Percentiles rank a stretch among this genome's conserved stretches.
Evolutionary conservation across 1,139 yeast genomes (phyloP).

Genomic region (Blastobotrys indianensis): DNA sequence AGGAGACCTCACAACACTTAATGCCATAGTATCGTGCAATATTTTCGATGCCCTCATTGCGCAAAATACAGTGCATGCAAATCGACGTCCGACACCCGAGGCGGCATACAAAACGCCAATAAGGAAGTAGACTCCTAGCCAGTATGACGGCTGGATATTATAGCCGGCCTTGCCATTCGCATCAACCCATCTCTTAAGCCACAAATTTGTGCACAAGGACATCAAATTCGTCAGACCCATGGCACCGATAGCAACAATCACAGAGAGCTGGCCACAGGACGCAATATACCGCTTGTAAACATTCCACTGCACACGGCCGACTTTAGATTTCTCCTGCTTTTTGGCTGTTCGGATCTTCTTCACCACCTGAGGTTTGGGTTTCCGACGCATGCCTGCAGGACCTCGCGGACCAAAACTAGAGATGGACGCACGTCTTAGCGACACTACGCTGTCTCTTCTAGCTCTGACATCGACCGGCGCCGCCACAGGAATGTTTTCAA

Average conservation of each 20-base stretch:
- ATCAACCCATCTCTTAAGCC: conserved; percentile 96
- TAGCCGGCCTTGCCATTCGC: conserved; percentile 59
- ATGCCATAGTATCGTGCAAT: conserved; percentile 76
- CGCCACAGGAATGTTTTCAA: conserved; percentile 1
- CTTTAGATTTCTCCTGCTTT: conserved; percentile 60
- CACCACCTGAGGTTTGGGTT: conserved; percentile 13
- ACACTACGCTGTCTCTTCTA: not conserved
- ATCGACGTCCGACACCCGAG: conserved; percentile 54
- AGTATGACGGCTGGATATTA: conserved; percentile 61
- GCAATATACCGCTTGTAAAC: conserved; percentile 72
- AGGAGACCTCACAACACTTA: conserved; percentile 69
- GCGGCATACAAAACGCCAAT: conserved; percentile 62
- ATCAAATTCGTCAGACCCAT: conserved; percentile 45
- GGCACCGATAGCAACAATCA: conserved; percentile 41
- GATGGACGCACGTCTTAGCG: conserved; percentile 20
- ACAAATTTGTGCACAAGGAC: conserved; percentile 55
- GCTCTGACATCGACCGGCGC: not conserved
- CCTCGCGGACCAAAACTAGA: conserved; percentile 67
- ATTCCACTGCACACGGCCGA: conserved; percentile 83
- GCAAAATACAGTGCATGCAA: conserved; percentile 71
- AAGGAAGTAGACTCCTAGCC: conserved; percentile 63
- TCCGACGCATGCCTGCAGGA: conserved; percentile 43
- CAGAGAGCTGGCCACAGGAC: conserved; percentile 76
- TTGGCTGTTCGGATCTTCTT: conserved; percentile 25
- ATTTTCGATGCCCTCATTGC: conserved; percentile 74